These are phyloP conservation scores for Ramicandelaber brevisporus DNA, from an alignment of 192 early-diverging fungal genomes.

Conservation along the genomic window DNA sequence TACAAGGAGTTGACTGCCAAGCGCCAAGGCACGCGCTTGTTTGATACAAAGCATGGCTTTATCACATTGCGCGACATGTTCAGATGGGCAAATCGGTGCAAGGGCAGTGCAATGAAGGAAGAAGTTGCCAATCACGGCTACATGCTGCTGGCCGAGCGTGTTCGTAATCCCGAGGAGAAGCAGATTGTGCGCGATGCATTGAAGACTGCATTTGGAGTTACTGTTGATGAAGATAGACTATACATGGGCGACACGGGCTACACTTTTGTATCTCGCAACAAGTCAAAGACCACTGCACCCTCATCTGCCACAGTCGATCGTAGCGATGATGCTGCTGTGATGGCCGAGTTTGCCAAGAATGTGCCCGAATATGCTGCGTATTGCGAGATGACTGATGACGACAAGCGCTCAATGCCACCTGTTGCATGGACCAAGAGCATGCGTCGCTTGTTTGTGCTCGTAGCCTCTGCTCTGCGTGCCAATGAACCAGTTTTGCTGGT, in stretches of 20 bases:
- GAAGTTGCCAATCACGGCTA: constrained; percentile 84
- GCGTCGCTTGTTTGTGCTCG: constrained; percentile 67
- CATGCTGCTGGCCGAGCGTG: constrained; percentile 83
- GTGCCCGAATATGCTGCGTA: constrained; percentile 17
- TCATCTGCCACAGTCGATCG: background rate
- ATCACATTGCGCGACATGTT: constrained; percentile 94
- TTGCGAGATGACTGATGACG: background rate
- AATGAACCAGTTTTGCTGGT: constrained; percentile 84
- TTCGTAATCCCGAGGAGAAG: constrained; percentile 59
- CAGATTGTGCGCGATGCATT: constrained; percentile 52
- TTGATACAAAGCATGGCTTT: constrained; percentile 81
- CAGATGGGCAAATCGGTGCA: constrained; percentile 86
- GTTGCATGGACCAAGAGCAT: constrained; percentile 91
- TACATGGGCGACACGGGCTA: too few relatives aligned
- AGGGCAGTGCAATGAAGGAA: constrained; percentile 41
- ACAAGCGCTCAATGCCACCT: constrained; percentile 3
- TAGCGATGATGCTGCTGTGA: constrained; percentile 6
- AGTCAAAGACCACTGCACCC: background rate
- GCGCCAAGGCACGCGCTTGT: constrained; percentile 62
- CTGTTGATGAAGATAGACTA: constrained; percentile 28
- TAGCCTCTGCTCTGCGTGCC: constrained; percentile 47
- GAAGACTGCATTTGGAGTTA: constrained; percentile 54
- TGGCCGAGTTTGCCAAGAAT: constrained; percentile 7
- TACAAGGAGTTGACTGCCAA: constrained; percentile 54
- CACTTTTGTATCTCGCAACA: too few relatives aligned